Evolutionary conservation across 208 protist species (phyloP), one percentile per base, ranked within the genome.

Genomic region (Trypanosoma platydactyli): DNA sequence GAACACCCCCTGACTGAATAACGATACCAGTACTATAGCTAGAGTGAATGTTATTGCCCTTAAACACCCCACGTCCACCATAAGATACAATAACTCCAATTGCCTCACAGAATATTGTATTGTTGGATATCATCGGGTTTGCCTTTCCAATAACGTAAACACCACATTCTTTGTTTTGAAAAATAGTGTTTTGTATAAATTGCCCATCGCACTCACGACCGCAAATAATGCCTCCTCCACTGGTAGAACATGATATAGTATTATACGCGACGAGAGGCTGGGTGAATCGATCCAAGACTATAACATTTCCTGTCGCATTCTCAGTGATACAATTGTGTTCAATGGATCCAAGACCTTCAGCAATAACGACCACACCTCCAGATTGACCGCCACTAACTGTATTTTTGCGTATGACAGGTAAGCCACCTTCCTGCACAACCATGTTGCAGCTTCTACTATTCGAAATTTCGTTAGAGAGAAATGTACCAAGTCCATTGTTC

Each of bases 401-500:
- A 68, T 96, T 96, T 20, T 72, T 68, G 18, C 90, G 84, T 33
- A 96, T 71, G 16, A 86, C 67, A 11, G 81, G 67, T 3, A 63
- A 80, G 54, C 79, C 74, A 45, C 90, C 90, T 38, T 96, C 90
- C 24, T 68, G 73, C 11, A 94, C 54, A 1, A 86, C 20, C 6
- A 96, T 62, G 61, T 94, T 94, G 12, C 80, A 74, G 18, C 71
- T 77, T 1, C 35, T 48, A 56, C 84, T 94, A 5, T 80, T 35
- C 18, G 40, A 41, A 25, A 96, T 79, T 16, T 69, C 68, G 79
- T 96, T 96, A 30, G 62, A 20, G 3, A 84, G 51, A 64, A 94
- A 91, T 4, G 76, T 84, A 20, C 90, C 90, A 22, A 93, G 70
- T 4, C 76, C 87, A 64, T 96, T 92, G 68, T 96, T 89, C 27